A percentile compares a stretch with the other conserved stretches of the same genome.
Evolutionary conservation across 75 land plant genomes (phyloP).

Genomic region (Adiantum capillusveneris): DNA sequence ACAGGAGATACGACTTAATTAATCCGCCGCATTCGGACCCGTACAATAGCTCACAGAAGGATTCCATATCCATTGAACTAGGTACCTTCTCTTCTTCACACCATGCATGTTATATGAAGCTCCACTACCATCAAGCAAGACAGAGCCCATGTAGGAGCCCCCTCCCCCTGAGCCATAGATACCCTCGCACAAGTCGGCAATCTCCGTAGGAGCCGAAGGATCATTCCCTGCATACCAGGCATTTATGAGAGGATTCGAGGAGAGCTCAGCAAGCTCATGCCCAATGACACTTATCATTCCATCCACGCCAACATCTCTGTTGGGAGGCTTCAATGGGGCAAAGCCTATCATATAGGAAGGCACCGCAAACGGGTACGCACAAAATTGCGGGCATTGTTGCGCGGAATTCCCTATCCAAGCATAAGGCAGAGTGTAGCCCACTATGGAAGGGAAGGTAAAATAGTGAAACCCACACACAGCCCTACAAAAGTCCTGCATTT

Average conservation of each 20-base stretch:
- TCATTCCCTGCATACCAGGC: constrained; percentile 84
- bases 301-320: constrained; percentile 61
- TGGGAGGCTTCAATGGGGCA: constrained; percentile 46
- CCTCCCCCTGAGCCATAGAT: constrained; percentile 75
- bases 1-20: too few relatives aligned
- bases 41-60: constrained; percentile 46
- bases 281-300: constrained; percentile 90
- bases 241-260: constrained; percentile 67
- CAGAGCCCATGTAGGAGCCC: constrained; percentile 60
- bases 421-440: constrained; percentile 72
- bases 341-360: constrained; percentile 27
- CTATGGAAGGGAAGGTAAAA: constrained; percentile 78
- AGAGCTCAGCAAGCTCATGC: constrained; percentile 65
- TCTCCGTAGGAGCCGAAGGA: constrained; percentile 60
- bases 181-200: constrained; percentile 79
- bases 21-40: constrained; percentile 54
- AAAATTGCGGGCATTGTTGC: constrained; percentile 56
- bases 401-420: constrained; percentile 83
- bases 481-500: constrained; percentile 62
- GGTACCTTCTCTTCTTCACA: constrained; percentile 34
- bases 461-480: constrained; percentile 75
- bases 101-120: constrained; percentile 63
- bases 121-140: constrained; percentile 40
- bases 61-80: constrained; percentile 87
- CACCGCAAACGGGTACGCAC: constrained; percentile 75